A percentile compares a stretch with the other conserved stretches of the same genome.
phyloP scores from a whole-genome alignment of 768 basidiomycete species.

The Scleroderma citrinum region DNA sequence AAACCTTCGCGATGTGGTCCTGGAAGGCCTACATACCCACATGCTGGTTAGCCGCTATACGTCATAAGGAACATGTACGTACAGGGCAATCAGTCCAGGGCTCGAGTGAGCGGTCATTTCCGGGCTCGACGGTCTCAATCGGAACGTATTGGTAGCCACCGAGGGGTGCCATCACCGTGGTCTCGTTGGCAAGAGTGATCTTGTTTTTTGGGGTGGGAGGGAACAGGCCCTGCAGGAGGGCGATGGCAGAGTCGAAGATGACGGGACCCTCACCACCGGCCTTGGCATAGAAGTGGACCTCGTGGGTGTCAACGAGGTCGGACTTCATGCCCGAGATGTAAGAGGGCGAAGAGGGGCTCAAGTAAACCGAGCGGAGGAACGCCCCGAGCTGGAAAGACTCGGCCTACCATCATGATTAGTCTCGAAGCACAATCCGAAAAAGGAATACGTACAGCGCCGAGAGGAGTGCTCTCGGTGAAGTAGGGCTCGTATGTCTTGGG shows the following conservation, averaged over 20 bases:
- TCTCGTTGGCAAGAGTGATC: constrained; percentile 74
- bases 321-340: constrained; percentile 60
- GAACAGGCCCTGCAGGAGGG: constrained; percentile 80
- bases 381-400: constrained; percentile 64
- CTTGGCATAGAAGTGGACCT: constrained; percentile 75
- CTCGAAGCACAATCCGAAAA: neutral
- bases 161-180: constrained; percentile 64
- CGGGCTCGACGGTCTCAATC: constrained; percentile 83
- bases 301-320: constrained; percentile 66
- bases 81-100: constrained; percentile 67
- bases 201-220: constrained; percentile 72
- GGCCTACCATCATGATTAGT: constrained; percentile 34
- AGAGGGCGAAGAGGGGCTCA: constrained; percentile 58
- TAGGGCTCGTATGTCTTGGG: constrained; percentile 59
- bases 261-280: constrained; percentile 80
- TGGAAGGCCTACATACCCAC: constrained; percentile 47
- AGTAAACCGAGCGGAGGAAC: constrained; percentile 59
- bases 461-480: constrained; percentile 66
- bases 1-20: constrained; percentile 55
- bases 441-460: constrained; percentile 53
- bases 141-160: constrained; percentile 86
- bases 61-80: constrained; percentile 12
- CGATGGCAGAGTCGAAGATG: constrained; percentile 82
- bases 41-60: constrained; percentile 8
- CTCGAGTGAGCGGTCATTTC: constrained; percentile 77